Conservation (phyloP, 495 filamentous ascomycete genomes). For the Podospora bellae-mahoneyi region DNA sequence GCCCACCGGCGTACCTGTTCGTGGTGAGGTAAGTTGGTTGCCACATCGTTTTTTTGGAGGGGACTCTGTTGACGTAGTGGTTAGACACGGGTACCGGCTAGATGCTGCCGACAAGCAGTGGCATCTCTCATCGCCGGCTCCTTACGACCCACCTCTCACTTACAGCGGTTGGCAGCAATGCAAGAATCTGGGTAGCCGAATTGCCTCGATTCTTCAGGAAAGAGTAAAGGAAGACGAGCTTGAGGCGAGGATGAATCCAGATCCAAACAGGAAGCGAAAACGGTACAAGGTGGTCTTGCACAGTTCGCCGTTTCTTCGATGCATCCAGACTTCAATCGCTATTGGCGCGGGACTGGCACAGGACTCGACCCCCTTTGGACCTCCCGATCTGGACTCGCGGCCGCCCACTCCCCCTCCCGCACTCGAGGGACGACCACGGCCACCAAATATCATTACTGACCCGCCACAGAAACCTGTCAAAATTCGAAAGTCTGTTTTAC, state of each 20-base stretch:
- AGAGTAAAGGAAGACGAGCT: slow-evolving; percentile 40
- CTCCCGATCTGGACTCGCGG: slow-evolving; percentile 23
- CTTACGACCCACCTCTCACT: slow-evolving; percentile 93
- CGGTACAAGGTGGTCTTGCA: slow-evolving; percentile 82
- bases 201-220: slow-evolving; percentile 66
- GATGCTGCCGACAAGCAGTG: slow-evolving; percentile 92
- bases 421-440: slow-evolving; percentile 16
- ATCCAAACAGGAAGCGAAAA: slow-evolving; percentile 41
- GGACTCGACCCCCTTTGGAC: slow-evolving; percentile 40
- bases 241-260: slow-evolving; percentile 17
- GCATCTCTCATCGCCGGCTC: slow-evolving; percentile 91
- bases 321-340: slow-evolving; percentile 86
- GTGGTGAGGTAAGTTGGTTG: slow-evolving; percentile 65
- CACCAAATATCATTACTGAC: slow-evolving; percentile 12
- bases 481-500: slow-evolving; percentile 57
- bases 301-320: slow-evolving; percentile 87
- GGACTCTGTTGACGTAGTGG: neutral
- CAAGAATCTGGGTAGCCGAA: slow-evolving; percentile 71
- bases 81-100: slow-evolving; percentile 84
- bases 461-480: slow-evolving; percentile 3
- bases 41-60: neutral
- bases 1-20: slow-evolving; percentile 57
- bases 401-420: slow-evolving; percentile 14
- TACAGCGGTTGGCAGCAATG: slow-evolving; percentile 92
- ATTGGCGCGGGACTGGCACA: slow-evolving; percentile 86